Evolutionary conservation across 148 eudicot genomes (phyloP).

Genomic region (Camellia japonica): DNA sequence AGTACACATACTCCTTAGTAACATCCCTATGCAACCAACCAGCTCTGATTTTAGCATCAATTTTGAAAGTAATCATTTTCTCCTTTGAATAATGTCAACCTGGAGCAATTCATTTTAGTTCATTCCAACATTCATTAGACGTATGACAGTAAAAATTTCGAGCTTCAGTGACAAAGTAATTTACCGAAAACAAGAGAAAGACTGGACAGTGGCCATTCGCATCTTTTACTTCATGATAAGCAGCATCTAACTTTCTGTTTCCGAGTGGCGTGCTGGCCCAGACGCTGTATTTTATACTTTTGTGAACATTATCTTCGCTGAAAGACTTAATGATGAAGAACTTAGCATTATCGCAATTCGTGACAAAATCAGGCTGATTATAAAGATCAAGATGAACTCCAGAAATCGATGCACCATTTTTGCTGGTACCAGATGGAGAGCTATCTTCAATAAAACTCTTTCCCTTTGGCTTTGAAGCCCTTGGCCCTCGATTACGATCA

Average conservation of each 20-base stretch:
- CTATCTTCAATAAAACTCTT: constrained; percentile 47
- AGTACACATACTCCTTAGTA: background rate
- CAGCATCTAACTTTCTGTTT: constrained; percentile 86
- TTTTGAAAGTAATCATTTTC: constrained; percentile 5
- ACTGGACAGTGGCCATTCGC: constrained; percentile 61
- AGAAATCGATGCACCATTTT: constrained; percentile 52
- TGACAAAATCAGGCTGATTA: constrained; percentile 68
- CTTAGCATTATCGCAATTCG: constrained; percentile 74
- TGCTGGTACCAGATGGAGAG: constrained; percentile 29
- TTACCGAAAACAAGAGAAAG: constrained; percentile 91
- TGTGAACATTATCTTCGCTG: constrained; percentile 96
- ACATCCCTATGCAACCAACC: constrained; percentile 4
- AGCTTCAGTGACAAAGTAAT: constrained; percentile 24
- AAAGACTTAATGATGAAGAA: constrained; percentile 94
- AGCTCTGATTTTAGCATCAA: background rate
- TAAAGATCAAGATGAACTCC: constrained; percentile 39
- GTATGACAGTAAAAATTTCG: background rate
- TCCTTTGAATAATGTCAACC: background rate
- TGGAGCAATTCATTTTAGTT: background rate
- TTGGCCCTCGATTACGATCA: constrained; percentile 95
- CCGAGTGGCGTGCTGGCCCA: constrained; percentile 99
- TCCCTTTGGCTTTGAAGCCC: constrained; percentile 72
- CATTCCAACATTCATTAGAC: background rate
- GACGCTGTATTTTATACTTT: constrained; percentile 80
- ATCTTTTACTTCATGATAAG: constrained; percentile 78